Evolutionary conservation across 768 basidiomycete genomes (phyloP).

Genomic region (Floccularia luteovirens): DNA sequence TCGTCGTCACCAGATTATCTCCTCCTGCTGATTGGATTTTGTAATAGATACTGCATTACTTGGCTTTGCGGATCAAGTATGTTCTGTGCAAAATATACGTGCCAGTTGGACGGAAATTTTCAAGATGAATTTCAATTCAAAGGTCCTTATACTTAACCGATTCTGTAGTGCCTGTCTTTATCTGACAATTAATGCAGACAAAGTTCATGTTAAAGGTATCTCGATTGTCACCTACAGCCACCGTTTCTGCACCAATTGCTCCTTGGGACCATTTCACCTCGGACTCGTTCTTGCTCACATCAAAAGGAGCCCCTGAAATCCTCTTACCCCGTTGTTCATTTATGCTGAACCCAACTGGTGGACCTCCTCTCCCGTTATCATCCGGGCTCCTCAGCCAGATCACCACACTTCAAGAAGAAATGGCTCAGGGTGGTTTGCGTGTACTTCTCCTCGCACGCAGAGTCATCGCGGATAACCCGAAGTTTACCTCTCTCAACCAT

Average conservation of each 20-base stretch:
- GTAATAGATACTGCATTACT: constrained; percentile 44
- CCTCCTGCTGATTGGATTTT: not conserved
- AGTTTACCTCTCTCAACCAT: constrained; percentile 21
- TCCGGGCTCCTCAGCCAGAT: constrained; percentile 18
- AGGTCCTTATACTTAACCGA: constrained; percentile 10
- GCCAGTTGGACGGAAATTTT: constrained; percentile 25
- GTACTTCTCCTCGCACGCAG: constrained; percentile 52
- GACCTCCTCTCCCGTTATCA: constrained; percentile 22
- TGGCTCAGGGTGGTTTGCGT: constrained; percentile 49
- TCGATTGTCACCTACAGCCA: constrained; percentile 8
- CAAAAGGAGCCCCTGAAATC: constrained; percentile 40
- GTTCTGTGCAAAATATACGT: constrained; percentile 16
- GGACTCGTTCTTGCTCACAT: constrained; percentile 11
- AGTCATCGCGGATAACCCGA: constrained; percentile 20
- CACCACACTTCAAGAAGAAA: constrained; percentile 31
- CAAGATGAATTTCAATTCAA: constrained; percentile 32
- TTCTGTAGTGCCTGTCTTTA: not conserved
- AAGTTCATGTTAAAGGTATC: constrained; percentile 48
- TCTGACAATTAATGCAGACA: constrained; percentile 23
- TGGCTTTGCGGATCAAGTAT: constrained; percentile 33
- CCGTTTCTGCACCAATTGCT: constrained; percentile 13
- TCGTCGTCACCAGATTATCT: not conserved
- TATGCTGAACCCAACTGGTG: constrained; percentile 28
- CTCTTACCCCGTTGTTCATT: constrained; percentile 31
- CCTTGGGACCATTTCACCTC: constrained; percentile 15